Evolutionary conservation across 2,329 filamentous ascomycete genomes (phyloP).

Genomic region (Fusarium multiceps): DNA sequence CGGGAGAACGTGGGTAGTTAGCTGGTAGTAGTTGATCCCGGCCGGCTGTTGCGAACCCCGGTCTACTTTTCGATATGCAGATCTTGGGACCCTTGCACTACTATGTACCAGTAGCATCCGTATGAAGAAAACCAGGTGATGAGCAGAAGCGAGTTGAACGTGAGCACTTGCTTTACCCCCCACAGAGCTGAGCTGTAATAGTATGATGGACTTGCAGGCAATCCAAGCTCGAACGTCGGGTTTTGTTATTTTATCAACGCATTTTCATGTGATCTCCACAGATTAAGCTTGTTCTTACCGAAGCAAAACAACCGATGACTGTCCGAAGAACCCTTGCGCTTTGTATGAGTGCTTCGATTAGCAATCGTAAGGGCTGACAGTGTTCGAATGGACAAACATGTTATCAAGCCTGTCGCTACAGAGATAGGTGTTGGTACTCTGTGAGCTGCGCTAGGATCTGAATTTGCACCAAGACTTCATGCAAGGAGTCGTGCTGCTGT

Average conservation of each 20-base stretch:
- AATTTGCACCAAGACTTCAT: conserved; percentile 31
- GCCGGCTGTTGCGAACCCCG: conserved; percentile 32
- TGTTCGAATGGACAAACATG: conserved; percentile 12
- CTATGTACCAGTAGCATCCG: not conserved
- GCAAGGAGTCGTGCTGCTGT: conserved; percentile 40
- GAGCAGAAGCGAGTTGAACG: conserved; percentile 1
- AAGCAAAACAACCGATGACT: not conserved
- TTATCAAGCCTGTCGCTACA: conserved; percentile 12
- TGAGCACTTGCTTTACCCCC: conserved; percentile 28
- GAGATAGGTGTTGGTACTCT: conserved; percentile 6
- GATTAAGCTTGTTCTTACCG: conserved; percentile 8
- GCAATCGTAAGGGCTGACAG: conserved; percentile 30
- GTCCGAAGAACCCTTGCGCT: not conserved
- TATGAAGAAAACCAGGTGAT: not conserved
- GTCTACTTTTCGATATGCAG: conserved; percentile 34
- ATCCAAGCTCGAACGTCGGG: conserved; percentile 1
- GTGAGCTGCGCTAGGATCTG: conserved; percentile 35
- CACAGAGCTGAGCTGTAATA: conserved; percentile 21
- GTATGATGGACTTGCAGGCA: conserved; percentile 8
- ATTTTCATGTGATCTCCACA: not conserved
- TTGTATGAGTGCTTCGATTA: conserved; percentile 17
- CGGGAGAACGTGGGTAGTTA: conserved; percentile 41
- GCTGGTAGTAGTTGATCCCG: conserved; percentile 29
- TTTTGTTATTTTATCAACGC: not conserved
- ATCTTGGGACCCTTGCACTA: conserved; percentile 30